Evolutionary conservation across 192 early-diverging fungal genomes (phyloP).

Genomic region (Podila horticola): DNA sequence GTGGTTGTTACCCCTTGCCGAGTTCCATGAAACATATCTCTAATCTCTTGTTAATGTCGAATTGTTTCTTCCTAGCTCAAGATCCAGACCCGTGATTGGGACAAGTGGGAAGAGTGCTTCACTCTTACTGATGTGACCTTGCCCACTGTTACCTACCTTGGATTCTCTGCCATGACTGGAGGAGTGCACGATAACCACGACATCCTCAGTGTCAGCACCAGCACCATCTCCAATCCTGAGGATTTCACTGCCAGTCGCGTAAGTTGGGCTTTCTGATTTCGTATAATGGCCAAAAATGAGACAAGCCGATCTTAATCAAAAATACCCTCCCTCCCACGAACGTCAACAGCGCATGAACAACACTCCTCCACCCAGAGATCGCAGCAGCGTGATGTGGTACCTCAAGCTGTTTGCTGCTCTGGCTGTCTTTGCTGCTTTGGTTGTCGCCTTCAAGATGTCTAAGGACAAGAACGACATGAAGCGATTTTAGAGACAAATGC

Average conservation of each 20-base stretch:
- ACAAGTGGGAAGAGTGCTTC: slow-evolving; percentile 89
- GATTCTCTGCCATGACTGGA: slow-evolving; percentile 93
- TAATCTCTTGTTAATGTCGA: not conserved
- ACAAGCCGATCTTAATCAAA: not conserved
- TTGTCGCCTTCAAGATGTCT: slow-evolving; percentile 25
- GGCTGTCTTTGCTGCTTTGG: slow-evolving; percentile 29
- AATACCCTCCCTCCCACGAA: not conserved
- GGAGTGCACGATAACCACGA: slow-evolving; percentile 81
- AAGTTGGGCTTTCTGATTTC: not conserved
- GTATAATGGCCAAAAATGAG: not conserved
- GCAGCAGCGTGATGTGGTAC: slow-evolving; percentile 15
- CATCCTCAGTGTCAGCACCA: slow-evolving; percentile 59
- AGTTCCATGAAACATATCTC: no score
- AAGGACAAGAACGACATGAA: slow-evolving; percentile 33
- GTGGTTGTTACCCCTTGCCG: not conserved
- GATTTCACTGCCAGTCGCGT: slow-evolving; percentile 1
- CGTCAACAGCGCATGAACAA: slow-evolving; percentile 19
- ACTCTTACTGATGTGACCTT: slow-evolving; percentile 79
- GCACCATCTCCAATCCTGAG: slow-evolving; percentile 15
- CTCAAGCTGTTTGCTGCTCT: slow-evolving; percentile 22
- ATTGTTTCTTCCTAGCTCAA: slow-evolving; percentile 38
- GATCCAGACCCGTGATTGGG: slow-evolving; percentile 58
- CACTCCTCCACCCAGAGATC: slow-evolving; percentile 25
- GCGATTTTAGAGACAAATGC: slow-evolving; percentile 24
- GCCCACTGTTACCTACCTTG: slow-evolving; percentile 83